Base-by-base conservation (phyloP, 129 eudicot species). In the Smallanthus sonchifolius region DNA sequence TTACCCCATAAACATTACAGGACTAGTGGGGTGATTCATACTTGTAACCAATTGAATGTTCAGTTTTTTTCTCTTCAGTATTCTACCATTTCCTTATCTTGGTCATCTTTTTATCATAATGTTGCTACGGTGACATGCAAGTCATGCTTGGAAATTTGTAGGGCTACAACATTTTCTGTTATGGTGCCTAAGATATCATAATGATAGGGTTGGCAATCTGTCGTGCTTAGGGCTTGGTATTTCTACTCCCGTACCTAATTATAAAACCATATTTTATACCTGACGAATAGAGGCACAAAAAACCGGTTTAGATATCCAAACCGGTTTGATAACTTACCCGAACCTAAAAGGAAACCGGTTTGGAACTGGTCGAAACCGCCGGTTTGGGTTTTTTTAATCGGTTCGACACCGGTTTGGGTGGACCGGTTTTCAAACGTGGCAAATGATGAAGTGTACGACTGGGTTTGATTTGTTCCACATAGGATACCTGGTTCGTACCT, bases 11-110 rank as follows among this genome's bases (percentile, higher is more conserved):
- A 10, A 76, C 80, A 56, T 43, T 24, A 55, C 36, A 67, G 67
- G 75, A 78, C 36, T 36, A 77, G 76, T 60, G 55, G 77, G 67
- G 59, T 78, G 59, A 78, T 72, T 78, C 67, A 78, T 78, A 24
- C 66, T 16, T 70, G 77, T 70, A 70, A 61, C 55, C 70, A 61
- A 62, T 70, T 78, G 48, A 68, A 32, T 65, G 39, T 69, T 76
- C 32, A 2, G 1, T 40, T 39, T 55, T 40, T 39, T 55, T 7
- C 30, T 67, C 10, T 62, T 20, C 11, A 9, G 61, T 59, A 39
- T 76, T 36, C 4, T 9, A 32, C 73, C 7, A 52, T 75, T 65
- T 39, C 54, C 8, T 47, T 37, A 38, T 6, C 16, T 19, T 19
- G 14, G 73, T 32, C 30, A 13, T 24, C 30, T 24, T 24, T 24